Evolutionary conservation across 805 yeast genomes (phyloP).

Genomic region (Ogataea glucozyma): DNA sequence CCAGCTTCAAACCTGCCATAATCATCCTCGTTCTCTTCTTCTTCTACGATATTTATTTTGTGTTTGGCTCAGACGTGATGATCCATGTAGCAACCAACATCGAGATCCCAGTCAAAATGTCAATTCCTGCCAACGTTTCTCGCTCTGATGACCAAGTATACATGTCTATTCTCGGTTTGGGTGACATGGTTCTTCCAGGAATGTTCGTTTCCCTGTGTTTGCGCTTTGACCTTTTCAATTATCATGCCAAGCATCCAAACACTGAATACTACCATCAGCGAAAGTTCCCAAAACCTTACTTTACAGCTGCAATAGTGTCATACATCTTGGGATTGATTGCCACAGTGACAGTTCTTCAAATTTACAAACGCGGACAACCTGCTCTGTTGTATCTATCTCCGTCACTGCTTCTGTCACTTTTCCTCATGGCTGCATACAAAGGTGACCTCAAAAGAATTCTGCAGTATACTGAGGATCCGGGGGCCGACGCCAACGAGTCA

Average conservation of each 20-base stretch:
- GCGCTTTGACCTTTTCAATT: slow-evolving; percentile 51
- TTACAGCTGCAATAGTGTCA: slow-evolving; percentile 44
- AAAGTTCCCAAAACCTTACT: slow-evolving; percentile 46
- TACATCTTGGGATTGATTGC: slow-evolving; percentile 47
- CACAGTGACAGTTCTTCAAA: slow-evolving; percentile 43
- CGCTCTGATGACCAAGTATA: slow-evolving; percentile 17
- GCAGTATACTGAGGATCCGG: slow-evolving; percentile 37
- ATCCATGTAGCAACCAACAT: slow-evolving; percentile 56
- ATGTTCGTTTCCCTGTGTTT: slow-evolving; percentile 51
- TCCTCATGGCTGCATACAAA: slow-evolving; percentile 34
- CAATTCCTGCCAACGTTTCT: slow-evolving; percentile 41
- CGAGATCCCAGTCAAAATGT: slow-evolving; percentile 54
- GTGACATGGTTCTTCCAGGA: slow-evolving; percentile 68
- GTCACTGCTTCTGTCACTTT: slow-evolving; percentile 36
- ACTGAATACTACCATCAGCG: slow-evolving; percentile 43
- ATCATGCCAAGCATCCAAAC: slow-evolving; percentile 35
- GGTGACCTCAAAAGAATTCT: slow-evolving; percentile 46
- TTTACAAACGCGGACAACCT: slow-evolving; percentile 57
- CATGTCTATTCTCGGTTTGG: slow-evolving; percentile 56
- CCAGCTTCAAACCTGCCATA: slow-evolving; percentile 47
- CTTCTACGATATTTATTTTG: slow-evolving; percentile 66
- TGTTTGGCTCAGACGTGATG: slow-evolving; percentile 64
- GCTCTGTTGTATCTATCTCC: slow-evolving; percentile 69
- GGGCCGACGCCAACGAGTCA: slow-evolving; percentile 13
- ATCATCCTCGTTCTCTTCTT: slow-evolving; percentile 51